phyloP scores from a whole-genome alignment of 2,329 filamentous ascomycete genomes.

The Monosporascus sp. region DNA sequence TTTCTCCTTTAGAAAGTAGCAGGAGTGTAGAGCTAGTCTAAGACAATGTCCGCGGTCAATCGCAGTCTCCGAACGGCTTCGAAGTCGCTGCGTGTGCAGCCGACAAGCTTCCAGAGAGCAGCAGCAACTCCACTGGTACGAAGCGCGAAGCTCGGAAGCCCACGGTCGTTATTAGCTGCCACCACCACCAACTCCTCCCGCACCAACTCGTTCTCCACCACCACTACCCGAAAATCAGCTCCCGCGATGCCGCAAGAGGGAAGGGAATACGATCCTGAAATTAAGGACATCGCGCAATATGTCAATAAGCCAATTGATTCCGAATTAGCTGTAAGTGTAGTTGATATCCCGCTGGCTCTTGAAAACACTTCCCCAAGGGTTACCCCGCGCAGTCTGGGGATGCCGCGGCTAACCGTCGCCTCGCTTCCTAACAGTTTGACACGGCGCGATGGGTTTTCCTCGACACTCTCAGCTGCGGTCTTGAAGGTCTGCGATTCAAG shows the following conservation, averaged over 20 bases:
- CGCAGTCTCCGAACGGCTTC: slow-evolving; percentile 50
- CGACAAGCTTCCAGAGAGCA: slow-evolving; percentile 19
- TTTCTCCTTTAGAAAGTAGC: too few species aligned
- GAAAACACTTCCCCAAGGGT: not conserved
- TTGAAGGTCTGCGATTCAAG: slow-evolving; percentile 92
- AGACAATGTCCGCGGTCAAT: slow-evolving; percentile 47
- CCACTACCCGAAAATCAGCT: slow-evolving; percentile 41
- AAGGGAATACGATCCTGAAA: slow-evolving; percentile 80
- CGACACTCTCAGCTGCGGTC: slow-evolving; percentile 92
- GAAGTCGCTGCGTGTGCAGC: slow-evolving; percentile 46
- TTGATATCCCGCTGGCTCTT: not conserved
- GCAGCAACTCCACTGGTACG: slow-evolving; percentile 16
- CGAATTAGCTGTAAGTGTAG: slow-evolving; percentile 74
- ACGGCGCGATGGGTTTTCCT: slow-evolving; percentile 95
- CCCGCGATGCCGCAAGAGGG: slow-evolving; percentile 45
- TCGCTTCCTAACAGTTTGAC: slow-evolving; percentile 60
- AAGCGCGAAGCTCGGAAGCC: slow-evolving; percentile 20
- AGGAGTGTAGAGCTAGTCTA: not conserved
- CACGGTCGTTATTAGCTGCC: slow-evolving; percentile 3
- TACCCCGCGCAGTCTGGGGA: slow-evolving; percentile 10
- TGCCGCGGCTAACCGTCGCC: slow-evolving; percentile 22
- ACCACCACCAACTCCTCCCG: slow-evolving; percentile 29
- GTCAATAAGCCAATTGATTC: slow-evolving; percentile 88
- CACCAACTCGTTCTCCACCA: slow-evolving; percentile 43
- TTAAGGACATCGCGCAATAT: slow-evolving; percentile 91